Base-by-base conservation (phyloP, 345 rosid genomes). In the Excoecaria agallocha region DNA sequence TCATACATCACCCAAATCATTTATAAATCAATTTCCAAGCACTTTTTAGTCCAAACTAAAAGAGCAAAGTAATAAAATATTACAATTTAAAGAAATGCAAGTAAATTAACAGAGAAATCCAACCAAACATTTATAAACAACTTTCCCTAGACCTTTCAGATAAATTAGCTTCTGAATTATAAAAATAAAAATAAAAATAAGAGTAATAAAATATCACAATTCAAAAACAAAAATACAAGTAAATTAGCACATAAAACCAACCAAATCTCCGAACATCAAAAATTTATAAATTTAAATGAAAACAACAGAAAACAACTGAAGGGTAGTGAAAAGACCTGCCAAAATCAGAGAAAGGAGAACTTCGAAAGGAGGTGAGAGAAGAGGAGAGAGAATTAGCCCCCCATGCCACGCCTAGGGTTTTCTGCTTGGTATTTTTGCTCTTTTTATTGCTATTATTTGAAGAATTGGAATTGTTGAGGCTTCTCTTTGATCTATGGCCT, bases 371-470 rank as follows among this genome's bases (percentile, higher is more conserved):
- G 65, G 94, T 84, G 70, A 87, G 94, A 81, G 95, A 90, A 62
- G 94, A 79, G 69, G 97, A 83, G 70, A 62, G 76, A 49, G 97
- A 90, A 84, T 82, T 87, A 48, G 92, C 83, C 20, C 98, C 93
- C 98, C 98, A 94, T 58, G 91, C 94, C 85, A 79, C 78, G 71
- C 97, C 98, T 82, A 90, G 91, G 87, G 98, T 92, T 86, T 90
- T 90, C 86, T 89, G 97, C 78, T 87, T 87, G 69, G 75, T 74
- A 57, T 68, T 82, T 48, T 76, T 87, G 79, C 80, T 87, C 63
- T 79, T 88, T 68, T 74, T 81, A 16, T 78, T 80, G 66, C 76
- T 81, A 37, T 72, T 64, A 64, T 60, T 82, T 43, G 94, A 84
- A 39, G 84, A 68, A 35, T 62, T 73, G 10, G 92, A 88, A 84